phyloP scores from a whole-genome alignment of 139 green algal species.

The Coelastrella sp. region DNA sequence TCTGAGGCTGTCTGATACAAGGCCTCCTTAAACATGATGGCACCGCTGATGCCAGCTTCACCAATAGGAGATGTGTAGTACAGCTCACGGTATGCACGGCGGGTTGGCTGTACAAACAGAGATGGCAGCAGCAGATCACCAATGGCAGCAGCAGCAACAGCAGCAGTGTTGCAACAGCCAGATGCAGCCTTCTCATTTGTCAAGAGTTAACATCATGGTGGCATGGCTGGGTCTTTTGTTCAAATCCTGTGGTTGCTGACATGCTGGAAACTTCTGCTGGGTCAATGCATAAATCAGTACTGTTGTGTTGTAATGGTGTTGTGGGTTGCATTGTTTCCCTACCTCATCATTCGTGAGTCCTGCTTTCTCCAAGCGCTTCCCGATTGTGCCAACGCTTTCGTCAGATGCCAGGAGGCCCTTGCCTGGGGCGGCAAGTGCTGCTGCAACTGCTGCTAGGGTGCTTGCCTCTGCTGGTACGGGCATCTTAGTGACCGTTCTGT shows the following conservation, averaged over 20 bases:
- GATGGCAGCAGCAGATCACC: background rate
- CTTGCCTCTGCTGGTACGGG: background rate
- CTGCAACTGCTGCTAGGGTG: slow-evolving; percentile 44
- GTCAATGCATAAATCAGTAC: background rate
- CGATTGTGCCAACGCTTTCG: slow-evolving; percentile 86
- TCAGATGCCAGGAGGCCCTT: slow-evolving; percentile 89
- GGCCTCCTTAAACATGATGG: slow-evolving; percentile 96
- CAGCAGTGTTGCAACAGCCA: background rate
- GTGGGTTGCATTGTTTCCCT: background rate
- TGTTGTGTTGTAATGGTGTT: background rate
- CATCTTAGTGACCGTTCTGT: background rate
- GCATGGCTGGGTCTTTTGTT: background rate
- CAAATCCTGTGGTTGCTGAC: background rate
- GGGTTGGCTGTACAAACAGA: slow-evolving; percentile 48
- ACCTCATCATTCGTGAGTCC: slow-evolving; percentile 74
- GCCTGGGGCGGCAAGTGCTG: slow-evolving; percentile 52
- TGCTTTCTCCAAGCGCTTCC: slow-evolving; percentile 85
- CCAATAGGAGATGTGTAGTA: slow-evolving; percentile 68
- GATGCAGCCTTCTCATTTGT: background rate
- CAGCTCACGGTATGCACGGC: slow-evolving; percentile 78
- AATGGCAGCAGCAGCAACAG: slow-evolving; percentile 3
- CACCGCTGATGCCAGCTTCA: slow-evolving; percentile 59
- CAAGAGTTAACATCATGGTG: no score
- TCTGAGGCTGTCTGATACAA: slow-evolving; percentile 75
- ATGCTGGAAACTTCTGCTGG: background rate